Evolutionary conservation across 768 basidiomycete genomes (phyloP).

Genomic region (Pleurotus djamor): DNA sequence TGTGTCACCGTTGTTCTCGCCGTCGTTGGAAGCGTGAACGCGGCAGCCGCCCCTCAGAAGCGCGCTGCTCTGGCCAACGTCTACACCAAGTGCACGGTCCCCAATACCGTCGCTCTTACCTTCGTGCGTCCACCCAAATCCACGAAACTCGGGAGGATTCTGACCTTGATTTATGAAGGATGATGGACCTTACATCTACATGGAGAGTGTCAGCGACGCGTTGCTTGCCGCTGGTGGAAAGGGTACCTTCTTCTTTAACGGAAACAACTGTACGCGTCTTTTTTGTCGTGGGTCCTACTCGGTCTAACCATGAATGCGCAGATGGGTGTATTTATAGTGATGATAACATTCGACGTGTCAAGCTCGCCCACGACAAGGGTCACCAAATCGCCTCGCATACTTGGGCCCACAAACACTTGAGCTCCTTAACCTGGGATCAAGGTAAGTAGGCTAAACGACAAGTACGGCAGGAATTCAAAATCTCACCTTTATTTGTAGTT

Average conservation of each 20-base stretch:
- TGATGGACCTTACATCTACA: conserved; percentile 30
- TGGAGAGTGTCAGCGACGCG: conserved; percentile 27
- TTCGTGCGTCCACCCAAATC: conserved; percentile 20
- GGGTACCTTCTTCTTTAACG: conserved; percentile 42
- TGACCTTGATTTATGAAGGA: conserved; percentile 17
- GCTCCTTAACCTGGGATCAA: conserved; percentile 16
- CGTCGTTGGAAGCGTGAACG: background rate
- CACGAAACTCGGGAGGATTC: background rate
- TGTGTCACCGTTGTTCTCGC: background rate
- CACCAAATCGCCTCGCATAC: conserved; percentile 46
- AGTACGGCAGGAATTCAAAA: too few species aligned
- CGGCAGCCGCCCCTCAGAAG: background rate
- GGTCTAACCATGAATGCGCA: conserved; percentile 7
- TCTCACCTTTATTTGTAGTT: conserved; percentile 11
- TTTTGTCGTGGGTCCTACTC: background rate
- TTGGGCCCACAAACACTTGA: conserved; percentile 36
- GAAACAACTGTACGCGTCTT: conserved; percentile 31
- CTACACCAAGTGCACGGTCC: conserved; percentile 25
- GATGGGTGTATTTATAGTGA: conserved; percentile 35
- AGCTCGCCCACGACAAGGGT: conserved; percentile 32
- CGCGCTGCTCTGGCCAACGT: conserved; percentile 18
- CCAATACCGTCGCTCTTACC: conserved; percentile 31
- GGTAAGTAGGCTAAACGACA: conserved; percentile 12
- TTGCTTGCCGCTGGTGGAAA: conserved; percentile 31
- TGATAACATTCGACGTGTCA: conserved; percentile 22